phyloP scores from a whole-genome alignment of 495 filamentous ascomycete genomes.

The Podospora pseudopauciseta region DNA sequence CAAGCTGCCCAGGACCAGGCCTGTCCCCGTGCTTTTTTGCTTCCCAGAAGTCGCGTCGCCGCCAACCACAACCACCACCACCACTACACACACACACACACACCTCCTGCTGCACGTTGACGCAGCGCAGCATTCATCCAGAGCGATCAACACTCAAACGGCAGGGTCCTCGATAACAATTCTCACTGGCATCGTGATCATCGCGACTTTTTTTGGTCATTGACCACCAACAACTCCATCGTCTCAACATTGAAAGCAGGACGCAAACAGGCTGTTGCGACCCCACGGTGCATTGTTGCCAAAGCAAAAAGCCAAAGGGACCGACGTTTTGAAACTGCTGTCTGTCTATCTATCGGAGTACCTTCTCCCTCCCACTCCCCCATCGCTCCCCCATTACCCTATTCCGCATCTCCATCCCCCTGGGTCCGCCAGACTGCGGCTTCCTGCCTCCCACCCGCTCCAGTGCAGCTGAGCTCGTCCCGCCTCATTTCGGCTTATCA shows the following conservation, averaged over 20 bases:
- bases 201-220: slow-evolving; percentile 18
- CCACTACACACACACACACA: not conserved
- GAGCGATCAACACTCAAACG: not conserved
- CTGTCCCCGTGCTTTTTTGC: slow-evolving; percentile 4
- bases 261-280: slow-evolving; percentile 2
- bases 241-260: not conserved
- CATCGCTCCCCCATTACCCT: not conserved
- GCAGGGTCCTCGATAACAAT: not conserved
- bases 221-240: not conserved
- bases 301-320: not conserved
- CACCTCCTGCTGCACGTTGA: slow-evolving; percentile 13
- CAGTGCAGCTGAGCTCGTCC: slow-evolving; percentile 11
- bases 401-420: not conserved
- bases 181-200: not conserved
- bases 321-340: slow-evolving; percentile 19
- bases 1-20: slow-evolving; percentile 14
- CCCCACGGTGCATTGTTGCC: slow-evolving; percentile 22
- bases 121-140: slow-evolving; percentile 1
- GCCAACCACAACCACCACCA: slow-evolving; percentile 4
- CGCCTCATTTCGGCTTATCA: slow-evolving; percentile 17
- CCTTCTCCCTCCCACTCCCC: slow-evolving; percentile 4
- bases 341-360: slow-evolving; percentile 17
- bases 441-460: slow-evolving; percentile 6
- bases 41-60: slow-evolving; percentile 9
- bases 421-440: slow-evolving; percentile 15